Base-by-base conservation (phyloP, 345 rosid species). In the Pugionium dolabratum region DNA sequence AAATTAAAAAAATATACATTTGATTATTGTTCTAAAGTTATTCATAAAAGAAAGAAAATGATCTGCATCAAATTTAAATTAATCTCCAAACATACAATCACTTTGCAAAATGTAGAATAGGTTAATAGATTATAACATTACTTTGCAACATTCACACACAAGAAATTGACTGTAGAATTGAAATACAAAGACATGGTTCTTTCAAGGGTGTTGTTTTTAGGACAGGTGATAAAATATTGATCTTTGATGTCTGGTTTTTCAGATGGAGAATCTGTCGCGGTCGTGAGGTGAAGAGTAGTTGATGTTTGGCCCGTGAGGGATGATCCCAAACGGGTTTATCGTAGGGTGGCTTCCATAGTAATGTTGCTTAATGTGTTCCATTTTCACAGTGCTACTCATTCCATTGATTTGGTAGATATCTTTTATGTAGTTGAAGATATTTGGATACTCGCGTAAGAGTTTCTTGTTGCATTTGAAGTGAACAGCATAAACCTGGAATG, bases 381-480 rank as follows among this genome's bases (percentile, higher is more conserved):
- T 76, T 69, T 84, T 83, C 55, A 88, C 92, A 18, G 90, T 74
- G 66, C 82, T 76, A 59, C 81, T 76, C 80, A 86, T 84, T 5
- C 96, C 80, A 0, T 79, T 77, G 45, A 84, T 70, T 47, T 89
- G 90, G 75, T 75, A 84, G 1, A 89, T 57, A 43, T 86, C 96
- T 74, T 86, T 86, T 33, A 82, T 78, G 72, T 89, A 83, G 74
- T 89, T 83, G 73, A 81, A 86, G 58, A 89, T 51, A 75, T 84
- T 89, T 3, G 79, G 84, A 56, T 81, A 89, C 74, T 89, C 92
- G 1, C 90, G 66, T n/a, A 89, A 68, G 40, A 86, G 85, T 74
- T 75, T 89, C 78, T 84, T 86, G 85, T 88, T 88, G 78, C 96
- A 88, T 81, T 88, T 88, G 85, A 88, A 88, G 77, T 86, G 83